Conservation (phyloP, 805 yeast species). For the Wickerhamia fluorescens region DNA sequence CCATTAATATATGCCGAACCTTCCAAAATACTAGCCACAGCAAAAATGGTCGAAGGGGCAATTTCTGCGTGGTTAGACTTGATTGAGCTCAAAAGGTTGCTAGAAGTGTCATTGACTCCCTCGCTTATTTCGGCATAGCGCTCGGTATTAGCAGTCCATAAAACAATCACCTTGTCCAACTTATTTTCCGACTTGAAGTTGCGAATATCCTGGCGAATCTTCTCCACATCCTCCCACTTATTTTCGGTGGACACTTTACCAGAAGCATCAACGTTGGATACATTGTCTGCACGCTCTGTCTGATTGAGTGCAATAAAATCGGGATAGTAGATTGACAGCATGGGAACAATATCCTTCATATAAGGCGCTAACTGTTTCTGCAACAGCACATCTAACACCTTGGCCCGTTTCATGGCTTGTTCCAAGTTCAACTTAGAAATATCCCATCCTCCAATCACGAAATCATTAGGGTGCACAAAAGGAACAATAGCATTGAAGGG, state of each 20-base stretch:
- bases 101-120: constrained; percentile 86
- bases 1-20: constrained; percentile 89
- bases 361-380: constrained; percentile 66
- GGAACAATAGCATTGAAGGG: constrained; percentile 90
- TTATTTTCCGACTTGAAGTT: constrained; percentile 65
- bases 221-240: constrained; percentile 89
- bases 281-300: constrained; percentile 83
- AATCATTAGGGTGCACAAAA: constrained; percentile 82
- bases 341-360: constrained; percentile 57
- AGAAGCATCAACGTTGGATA: constrained; percentile 49
- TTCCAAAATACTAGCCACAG: constrained; percentile 88
- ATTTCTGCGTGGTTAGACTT: constrained; percentile 77
- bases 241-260: constrained; percentile 48
- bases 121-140: constrained; percentile 71
- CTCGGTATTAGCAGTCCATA: constrained; percentile 98
- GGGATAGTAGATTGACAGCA: constrained; percentile 88
- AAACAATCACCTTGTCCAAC: constrained; percentile 80
- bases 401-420: constrained; percentile 76
- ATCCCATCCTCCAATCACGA: constrained; percentile 93
- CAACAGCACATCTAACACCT: constrained; percentile 80
- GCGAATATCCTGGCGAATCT: constrained; percentile 74
- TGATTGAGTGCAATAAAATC: constrained; percentile 96
- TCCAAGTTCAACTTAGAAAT: constrained; percentile 65
- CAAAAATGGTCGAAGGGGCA: constrained; percentile 90
- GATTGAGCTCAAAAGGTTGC: constrained; percentile 65